Evolutionary conservation across 305 asterid species (phyloP).

Genomic region (Fraxinus xanthoxyloides): DNA sequence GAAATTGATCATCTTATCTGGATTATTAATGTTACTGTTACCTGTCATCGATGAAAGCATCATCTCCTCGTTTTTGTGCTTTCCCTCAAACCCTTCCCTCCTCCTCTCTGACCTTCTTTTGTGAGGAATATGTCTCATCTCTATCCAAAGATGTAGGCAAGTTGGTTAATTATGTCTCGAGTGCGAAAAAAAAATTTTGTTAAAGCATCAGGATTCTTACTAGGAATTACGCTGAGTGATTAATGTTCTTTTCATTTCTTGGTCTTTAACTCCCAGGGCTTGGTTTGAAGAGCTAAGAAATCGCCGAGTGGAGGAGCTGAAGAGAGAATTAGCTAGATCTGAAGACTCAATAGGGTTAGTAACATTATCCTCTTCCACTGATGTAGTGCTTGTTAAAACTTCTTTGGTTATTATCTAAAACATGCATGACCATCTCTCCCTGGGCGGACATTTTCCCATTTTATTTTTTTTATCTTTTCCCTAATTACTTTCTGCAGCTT

Average conservation of each 20-base stretch:
- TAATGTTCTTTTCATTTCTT: background rate
- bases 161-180: background rate
- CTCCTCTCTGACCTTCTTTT: background rate
- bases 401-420: background rate
- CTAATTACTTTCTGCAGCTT: background rate
- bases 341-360: slow-evolving; percentile 49
- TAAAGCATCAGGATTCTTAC: background rate
- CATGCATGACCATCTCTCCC: background rate
- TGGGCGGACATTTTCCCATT: background rate
- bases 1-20: background rate
- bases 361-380: background rate
- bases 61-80: background rate
- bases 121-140: background rate
- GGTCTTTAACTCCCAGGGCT: slow-evolving; percentile 27
- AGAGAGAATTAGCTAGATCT: slow-evolving; percentile 41
- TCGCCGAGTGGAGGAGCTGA: slow-evolving; percentile 44
- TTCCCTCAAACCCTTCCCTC: background rate
- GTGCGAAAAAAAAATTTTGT: background rate
- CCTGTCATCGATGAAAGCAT: background rate
- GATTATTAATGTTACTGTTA: background rate
- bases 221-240: background rate
- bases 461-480: background rate
- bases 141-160: background rate
- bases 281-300: slow-evolving; percentile 50
- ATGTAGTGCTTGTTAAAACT: slow-evolving; percentile 19